Conservation (phyloP, 73 alveolate genomes). For the Paramecium bursaria region DNA sequence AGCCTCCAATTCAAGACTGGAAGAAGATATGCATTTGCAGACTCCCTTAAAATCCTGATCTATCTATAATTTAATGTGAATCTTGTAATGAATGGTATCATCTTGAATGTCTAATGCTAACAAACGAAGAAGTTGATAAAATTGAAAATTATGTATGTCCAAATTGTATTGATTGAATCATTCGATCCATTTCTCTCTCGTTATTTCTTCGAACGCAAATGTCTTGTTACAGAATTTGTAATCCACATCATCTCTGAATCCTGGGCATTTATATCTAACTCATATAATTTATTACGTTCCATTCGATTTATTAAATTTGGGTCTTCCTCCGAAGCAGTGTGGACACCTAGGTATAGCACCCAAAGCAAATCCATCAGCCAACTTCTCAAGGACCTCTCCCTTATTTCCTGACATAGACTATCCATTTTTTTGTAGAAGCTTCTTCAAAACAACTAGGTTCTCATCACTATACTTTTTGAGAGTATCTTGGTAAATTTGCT, state of each 20-base stretch:
- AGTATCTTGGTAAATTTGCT: not conserved
- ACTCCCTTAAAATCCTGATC: slow-evolving; percentile 92
- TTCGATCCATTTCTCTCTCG: slow-evolving; percentile 73
- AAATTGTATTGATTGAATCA: no score
- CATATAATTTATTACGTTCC: slow-evolving; percentile 23
- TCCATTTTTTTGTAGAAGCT: slow-evolving; percentile 61
- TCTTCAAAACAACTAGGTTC: slow-evolving; percentile 22
- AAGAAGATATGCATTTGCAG: slow-evolving; percentile 84
- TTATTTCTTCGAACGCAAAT: not conserved
- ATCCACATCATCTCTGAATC: slow-evolving; percentile 77
- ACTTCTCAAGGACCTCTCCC: slow-evolving; percentile 69
- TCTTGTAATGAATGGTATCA: slow-evolving; percentile 89
- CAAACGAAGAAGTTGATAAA: slow-evolving; percentile 76
- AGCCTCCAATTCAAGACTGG: slow-evolving; percentile 91
- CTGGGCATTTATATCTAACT: slow-evolving; percentile 71
- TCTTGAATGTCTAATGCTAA: slow-evolving; percentile 86
- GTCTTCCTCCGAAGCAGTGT: slow-evolving; percentile 80
- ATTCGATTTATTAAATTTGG: slow-evolving; percentile 68
- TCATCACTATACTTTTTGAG: slow-evolving; percentile 23
- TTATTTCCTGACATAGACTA: slow-evolving; percentile 76
- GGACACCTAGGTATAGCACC: slow-evolving; percentile 83
- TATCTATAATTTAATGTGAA: slow-evolving; percentile 88
- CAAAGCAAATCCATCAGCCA: slow-evolving; percentile 77
- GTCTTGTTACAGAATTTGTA: slow-evolving; percentile 69
- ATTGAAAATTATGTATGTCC: slow-evolving; percentile 64